phyloP scores from a whole-genome alignment of 2,329 filamentous ascomycete genomes.

The Calonectria fujianensis region DNA sequence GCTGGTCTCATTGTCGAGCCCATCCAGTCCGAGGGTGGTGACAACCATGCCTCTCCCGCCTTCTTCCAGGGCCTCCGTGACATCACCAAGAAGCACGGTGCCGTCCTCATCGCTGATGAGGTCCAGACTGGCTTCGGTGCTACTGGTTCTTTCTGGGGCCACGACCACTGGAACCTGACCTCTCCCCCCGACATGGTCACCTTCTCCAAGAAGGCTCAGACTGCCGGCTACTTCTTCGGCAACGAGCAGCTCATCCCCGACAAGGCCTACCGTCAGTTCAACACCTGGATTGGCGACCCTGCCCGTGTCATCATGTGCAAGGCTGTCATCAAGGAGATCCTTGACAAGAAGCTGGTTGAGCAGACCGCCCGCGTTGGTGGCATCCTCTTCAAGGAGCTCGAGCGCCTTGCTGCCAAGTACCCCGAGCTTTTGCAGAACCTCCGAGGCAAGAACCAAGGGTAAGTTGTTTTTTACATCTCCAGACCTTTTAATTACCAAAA shows the following conservation, averaged over 20 bases:
- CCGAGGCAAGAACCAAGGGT: constrained; percentile 82
- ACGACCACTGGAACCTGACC: constrained; percentile 86
- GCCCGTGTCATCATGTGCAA: constrained; percentile 85
- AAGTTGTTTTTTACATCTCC: constrained; percentile 27
- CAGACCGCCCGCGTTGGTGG: constrained; percentile 79
- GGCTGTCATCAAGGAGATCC: constrained; percentile 85
- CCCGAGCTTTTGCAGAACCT: constrained; percentile 83
- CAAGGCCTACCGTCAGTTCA: constrained; percentile 90
- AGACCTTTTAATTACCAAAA: neutral
- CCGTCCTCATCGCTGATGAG: constrained; percentile 88
- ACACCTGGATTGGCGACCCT: constrained; percentile 92
- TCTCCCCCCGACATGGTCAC: constrained; percentile 90
- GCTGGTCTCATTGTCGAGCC: constrained; percentile 86
- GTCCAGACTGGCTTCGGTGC: constrained; percentile 88
- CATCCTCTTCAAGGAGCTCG: constrained; percentile 80
- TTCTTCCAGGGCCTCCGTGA: constrained; percentile 87
- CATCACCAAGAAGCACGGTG: constrained; percentile 80
- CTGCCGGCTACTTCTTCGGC: constrained; percentile 88
- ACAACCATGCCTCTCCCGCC: constrained; percentile 86
- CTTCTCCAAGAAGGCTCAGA: constrained; percentile 91
- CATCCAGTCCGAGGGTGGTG: constrained; percentile 88
- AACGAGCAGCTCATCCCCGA: constrained; percentile 85
- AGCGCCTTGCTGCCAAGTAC: constrained; percentile 77
- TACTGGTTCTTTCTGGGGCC: constrained; percentile 92
- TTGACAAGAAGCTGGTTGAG: constrained; percentile 80